Evolutionary conservation across 495 filamentous ascomycete genomes (phyloP).

Genomic region (Hypoxylon rickii): DNA sequence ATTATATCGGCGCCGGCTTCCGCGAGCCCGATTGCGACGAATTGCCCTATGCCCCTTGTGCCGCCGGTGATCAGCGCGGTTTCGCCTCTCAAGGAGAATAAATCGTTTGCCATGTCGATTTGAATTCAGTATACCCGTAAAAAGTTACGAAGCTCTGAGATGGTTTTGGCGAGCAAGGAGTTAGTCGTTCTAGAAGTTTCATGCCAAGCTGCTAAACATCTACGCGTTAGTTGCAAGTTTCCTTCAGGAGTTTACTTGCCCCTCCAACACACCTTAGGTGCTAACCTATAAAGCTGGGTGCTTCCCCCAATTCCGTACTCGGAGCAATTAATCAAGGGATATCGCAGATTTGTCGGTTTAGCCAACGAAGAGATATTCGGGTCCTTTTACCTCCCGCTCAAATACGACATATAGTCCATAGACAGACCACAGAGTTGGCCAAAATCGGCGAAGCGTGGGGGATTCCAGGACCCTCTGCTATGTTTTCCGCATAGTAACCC

Average conservation of each 20-base stretch:
- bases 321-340: constrained; percentile 9
- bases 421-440: constrained; percentile 5
- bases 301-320: constrained; percentile 25
- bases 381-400: not conserved
- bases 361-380: no score
- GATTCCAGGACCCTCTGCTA: constrained; percentile 2
- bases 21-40: constrained; percentile 79
- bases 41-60: constrained; percentile 84
- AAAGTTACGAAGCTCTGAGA: not conserved
- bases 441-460: constrained; percentile 31
- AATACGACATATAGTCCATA: not conserved
- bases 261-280: constrained; percentile 3
- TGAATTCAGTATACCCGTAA: not conserved
- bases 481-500: constrained; percentile 11
- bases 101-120: constrained; percentile 24
- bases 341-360: no score
- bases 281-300: not conserved
- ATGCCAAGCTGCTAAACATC: no score
- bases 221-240: no score
- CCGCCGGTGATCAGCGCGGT: constrained; percentile 88
- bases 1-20: constrained; percentile 85
- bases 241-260: no score
- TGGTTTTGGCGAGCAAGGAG: no score
- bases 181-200: no score
- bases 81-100: constrained; percentile 65